Conservation (phyloP, 345 rosid genomes). For the Syzygium aqueum region DNA sequence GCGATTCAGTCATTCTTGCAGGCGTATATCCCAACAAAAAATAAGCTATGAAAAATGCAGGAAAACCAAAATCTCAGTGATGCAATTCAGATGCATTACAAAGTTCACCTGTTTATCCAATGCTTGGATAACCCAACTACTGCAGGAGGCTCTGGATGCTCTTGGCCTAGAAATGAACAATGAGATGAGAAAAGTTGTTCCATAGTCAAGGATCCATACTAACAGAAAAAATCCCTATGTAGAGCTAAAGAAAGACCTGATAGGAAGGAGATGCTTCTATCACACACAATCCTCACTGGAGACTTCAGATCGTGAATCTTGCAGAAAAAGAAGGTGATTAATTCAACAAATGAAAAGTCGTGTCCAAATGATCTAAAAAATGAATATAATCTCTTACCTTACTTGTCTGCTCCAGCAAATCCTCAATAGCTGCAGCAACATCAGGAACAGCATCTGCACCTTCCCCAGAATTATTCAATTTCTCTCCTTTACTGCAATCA, state of each 20-base stretch:
- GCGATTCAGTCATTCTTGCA: background rate
- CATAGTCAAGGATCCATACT: constrained; percentile 41
- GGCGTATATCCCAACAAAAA: background rate
- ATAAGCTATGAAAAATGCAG: background rate
- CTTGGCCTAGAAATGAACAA: constrained; percentile 31
- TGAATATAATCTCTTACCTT: constrained; percentile 39
- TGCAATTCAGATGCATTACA: background rate
- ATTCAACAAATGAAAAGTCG: constrained; percentile 1
- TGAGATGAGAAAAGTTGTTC: constrained; percentile 44
- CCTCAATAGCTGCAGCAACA: constrained; percentile 91
- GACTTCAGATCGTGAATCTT: constrained; percentile 74
- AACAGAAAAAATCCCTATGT: constrained; percentile 4
- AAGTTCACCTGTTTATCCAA: constrained; percentile 59
- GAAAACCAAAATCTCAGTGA: background rate
- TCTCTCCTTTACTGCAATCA: constrained; percentile 20
- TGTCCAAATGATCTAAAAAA: constrained; percentile 6
- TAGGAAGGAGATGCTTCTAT: constrained; percentile 54
- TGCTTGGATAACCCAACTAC: constrained; percentile 61
- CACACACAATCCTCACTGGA: constrained; percentile 36
- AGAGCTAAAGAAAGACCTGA: background rate
- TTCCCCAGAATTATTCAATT: constrained; percentile 26
- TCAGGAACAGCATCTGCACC: constrained; percentile 55
- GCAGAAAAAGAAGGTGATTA: constrained; percentile 9
- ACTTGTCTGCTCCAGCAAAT: constrained; percentile 81
- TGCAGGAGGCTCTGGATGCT: constrained; percentile 31